Evolutionary conservation across 768 basidiomycete genomes (phyloP).

Genomic region (Mycena pura): DNA sequence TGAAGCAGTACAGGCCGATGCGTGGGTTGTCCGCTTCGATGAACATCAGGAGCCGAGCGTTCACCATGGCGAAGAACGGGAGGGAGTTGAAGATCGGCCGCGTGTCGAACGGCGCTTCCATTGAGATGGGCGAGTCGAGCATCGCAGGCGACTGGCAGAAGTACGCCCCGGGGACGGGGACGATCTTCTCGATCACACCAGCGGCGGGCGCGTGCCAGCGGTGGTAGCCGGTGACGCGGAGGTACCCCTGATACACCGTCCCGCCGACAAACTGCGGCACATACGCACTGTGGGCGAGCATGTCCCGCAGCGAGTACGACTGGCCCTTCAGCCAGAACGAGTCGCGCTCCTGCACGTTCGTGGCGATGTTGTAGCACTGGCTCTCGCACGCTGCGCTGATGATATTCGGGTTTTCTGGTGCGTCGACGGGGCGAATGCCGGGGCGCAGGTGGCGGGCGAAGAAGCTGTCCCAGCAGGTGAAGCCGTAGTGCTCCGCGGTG

Average conservation of each 20-base stretch:
- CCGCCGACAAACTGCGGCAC: constrained; percentile 49
- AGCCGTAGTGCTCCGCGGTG: constrained; percentile 42
- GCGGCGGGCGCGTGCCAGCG: constrained; percentile 59
- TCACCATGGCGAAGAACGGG: constrained; percentile 38
- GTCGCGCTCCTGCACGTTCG: constrained; percentile 43
- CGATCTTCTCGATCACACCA: constrained; percentile 38
- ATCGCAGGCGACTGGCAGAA: constrained; percentile 41
- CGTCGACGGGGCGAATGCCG: constrained; percentile 42
- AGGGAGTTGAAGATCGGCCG: constrained; percentile 22
- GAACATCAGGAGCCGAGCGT: constrained; percentile 51
- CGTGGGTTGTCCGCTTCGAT: constrained; percentile 46
- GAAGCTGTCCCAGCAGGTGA: constrained; percentile 49
- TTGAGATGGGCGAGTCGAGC: no score
- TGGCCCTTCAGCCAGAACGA: constrained; percentile 59
- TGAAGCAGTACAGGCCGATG: constrained; percentile 52
- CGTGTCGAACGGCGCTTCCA: constrained; percentile 14
- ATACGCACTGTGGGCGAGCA: constrained; percentile 45
- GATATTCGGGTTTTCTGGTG: constrained; percentile 29
- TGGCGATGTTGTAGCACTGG: constrained; percentile 42
- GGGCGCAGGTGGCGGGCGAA: constrained; percentile 46
- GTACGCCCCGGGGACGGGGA: constrained; percentile 49
- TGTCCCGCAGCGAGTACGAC: constrained; percentile 54
- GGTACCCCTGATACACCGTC: constrained; percentile 53
- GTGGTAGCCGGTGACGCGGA: constrained; percentile 54
- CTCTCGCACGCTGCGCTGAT: constrained; percentile 55